phyloP scores from a whole-genome alignment of 805 yeast species.

The Lipomyces anomalus region DNA sequence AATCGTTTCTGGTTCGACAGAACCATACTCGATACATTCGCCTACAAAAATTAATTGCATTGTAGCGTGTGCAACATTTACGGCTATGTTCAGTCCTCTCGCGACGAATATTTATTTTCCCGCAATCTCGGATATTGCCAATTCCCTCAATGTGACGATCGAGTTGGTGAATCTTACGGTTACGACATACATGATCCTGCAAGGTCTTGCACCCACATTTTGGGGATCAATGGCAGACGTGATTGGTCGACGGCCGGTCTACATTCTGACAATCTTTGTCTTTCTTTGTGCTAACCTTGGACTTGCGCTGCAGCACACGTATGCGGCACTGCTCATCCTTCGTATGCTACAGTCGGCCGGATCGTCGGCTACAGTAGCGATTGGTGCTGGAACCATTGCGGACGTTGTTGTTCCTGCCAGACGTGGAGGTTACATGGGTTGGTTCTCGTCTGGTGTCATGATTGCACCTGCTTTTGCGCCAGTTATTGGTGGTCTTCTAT shows the following conservation, averaged over 20 bases:
- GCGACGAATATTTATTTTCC: conserved; percentile 80
- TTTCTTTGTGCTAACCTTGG: conserved; percentile 65
- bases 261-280: conserved; percentile 48
- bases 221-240: conserved; percentile 64
- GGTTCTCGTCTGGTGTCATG: conserved; percentile 73
- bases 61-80: conserved; percentile 39
- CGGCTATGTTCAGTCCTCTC: conserved; percentile 63
- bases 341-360: conserved; percentile 76
- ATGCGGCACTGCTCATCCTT: conserved; percentile 59
- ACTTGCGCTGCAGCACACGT: conserved; percentile 58
- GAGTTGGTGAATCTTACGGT: conserved; percentile 64
- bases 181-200: conserved; percentile 68
- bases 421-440: conserved; percentile 76
- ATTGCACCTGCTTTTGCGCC: conserved; percentile 69
- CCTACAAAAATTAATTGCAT: too few relatives aligned
- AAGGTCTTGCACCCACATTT: conserved; percentile 69
- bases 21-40: too few relatives aligned
- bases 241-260: conserved; percentile 66
- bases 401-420: conserved; percentile 62
- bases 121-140: conserved; percentile 54
- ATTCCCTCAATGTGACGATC: conserved; percentile 49
- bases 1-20: too few relatives aligned
- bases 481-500: conserved; percentile 62
- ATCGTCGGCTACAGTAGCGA: conserved; percentile 75
- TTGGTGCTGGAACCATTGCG: conserved; percentile 84